Evolutionary conservation across 768 basidiomycete genomes (phyloP).

Genomic region (Lactarius trivialis): DNA sequence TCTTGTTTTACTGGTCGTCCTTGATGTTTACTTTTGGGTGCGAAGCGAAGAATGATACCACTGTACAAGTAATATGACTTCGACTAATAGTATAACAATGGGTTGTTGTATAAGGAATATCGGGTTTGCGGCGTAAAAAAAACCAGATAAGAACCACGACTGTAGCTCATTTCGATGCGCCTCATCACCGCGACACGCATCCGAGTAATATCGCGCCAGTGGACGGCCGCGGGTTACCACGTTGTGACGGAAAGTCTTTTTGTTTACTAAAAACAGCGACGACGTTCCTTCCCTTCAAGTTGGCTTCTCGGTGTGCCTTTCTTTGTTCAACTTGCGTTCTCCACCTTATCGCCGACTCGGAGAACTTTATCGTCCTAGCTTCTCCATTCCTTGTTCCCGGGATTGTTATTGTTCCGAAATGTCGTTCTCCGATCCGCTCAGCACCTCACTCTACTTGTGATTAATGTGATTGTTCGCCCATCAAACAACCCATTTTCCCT

Average conservation of each 20-base stretch:
- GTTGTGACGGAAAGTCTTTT: not conserved
- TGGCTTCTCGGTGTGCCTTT: not conserved
- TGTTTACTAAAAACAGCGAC: not conserved
- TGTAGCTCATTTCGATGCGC: not conserved
- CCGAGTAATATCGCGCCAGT: not conserved
- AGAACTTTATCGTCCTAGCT: not conserved
- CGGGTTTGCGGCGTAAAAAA: not conserved
- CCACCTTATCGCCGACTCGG: not conserved
- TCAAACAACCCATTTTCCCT: not conserved
- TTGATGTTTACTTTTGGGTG: not conserved
- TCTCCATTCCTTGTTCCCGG: not conserved
- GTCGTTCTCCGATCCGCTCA: too few species aligned
- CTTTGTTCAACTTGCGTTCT: not conserved
- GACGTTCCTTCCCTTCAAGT: not conserved
- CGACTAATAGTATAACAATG: not conserved
- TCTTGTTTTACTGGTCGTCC: not conserved
- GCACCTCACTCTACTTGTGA: too few species aligned
- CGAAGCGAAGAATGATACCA: not conserved
- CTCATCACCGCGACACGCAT: not conserved
- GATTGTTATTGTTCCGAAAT: too few species aligned
- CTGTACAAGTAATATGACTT: not conserved
- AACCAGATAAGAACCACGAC: not conserved
- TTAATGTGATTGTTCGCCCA: too few species aligned
- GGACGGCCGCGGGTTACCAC: not conserved
- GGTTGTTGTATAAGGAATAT: not conserved